Evolutionary conservation across 2,329 filamentous ascomycete genomes (phyloP), one percentile per base, ranked within the genome.

Genomic region (Xylariaceae sp.): DNA sequence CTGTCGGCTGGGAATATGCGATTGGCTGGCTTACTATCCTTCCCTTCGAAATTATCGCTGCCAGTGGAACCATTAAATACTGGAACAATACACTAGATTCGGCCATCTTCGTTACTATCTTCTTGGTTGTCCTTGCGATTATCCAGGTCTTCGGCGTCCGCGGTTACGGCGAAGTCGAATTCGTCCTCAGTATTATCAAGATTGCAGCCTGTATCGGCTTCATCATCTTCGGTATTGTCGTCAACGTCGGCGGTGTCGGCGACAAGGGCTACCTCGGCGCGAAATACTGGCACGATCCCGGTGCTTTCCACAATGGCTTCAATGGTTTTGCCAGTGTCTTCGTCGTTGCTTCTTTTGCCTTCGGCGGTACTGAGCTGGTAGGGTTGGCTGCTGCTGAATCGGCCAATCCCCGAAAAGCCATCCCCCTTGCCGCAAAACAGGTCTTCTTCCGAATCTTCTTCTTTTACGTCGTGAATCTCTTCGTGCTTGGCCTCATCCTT

Each of bases 181-280:
- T 83, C 54, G 51, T 78, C 19, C 74, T 84, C 17, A 74, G 73
- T 54, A 68, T 77, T 49, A 73, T 84, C 62, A 85, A 85, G 64
- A 73, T 85, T 56, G 59, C 69, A 11, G 79, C 82, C 41, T 76
- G 78, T 59, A 68, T 77, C 10, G 83, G 82, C 5, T 86, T 86
- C 64, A 86, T 86, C 62, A 75, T 87, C 56, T 68, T 85, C 22
- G 81, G 78, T 40, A 81, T 85, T 47, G 66, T 83, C 48, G 75
- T 84, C 59, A 75, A 82, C 62, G 72, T 69, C 47, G 81, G 81
- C 39, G 81, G 78, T 45, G 78, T 78, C 19, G 78, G 78, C 49
- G 62, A 74, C 53, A 67, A 75, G 57, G 76, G 79, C 35, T 82
- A 85, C 62, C 77, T 85, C 40, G 82, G 84, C 14, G 80, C 75